A percentile compares a stretch with the other conserved stretches of the same genome.
phyloP scores from a whole-genome alignment of 2,329 filamentous ascomycete species.

The Aphanocladium album region DNA sequence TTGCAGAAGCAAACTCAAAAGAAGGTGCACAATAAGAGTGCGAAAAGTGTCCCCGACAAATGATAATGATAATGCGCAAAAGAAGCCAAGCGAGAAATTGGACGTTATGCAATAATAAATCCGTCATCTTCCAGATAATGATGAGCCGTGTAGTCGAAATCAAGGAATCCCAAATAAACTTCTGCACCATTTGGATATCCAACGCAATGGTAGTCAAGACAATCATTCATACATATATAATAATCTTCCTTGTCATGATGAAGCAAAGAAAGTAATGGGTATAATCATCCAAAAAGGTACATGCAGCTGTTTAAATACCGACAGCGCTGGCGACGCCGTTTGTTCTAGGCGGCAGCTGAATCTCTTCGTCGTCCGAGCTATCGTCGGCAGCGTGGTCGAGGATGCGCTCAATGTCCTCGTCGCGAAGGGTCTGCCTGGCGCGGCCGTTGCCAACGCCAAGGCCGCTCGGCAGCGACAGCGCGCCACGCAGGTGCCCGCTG shows the following conservation, averaged over 20 bases:
- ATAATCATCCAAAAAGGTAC: not conserved
- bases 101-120: not conserved
- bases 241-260: not conserved
- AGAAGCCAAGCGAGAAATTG: not conserved
- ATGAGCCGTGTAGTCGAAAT: no score
- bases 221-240: not conserved
- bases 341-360: constrained; percentile 39
- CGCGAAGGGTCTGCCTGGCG: constrained; percentile 35
- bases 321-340: constrained; percentile 18
- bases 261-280: constrained; percentile 19
- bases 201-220: not conserved
- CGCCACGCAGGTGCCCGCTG: constrained; percentile 31
- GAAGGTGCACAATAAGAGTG: not conserved
- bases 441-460: constrained; percentile 38
- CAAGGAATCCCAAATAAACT: not conserved
- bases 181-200: not conserved
- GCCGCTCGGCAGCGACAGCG: constrained; percentile 46
- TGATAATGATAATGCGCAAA: not conserved
- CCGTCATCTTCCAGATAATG: not conserved
- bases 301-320: constrained; percentile 15
- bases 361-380: constrained; percentile 55
- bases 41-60: not conserved
- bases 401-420: constrained; percentile 56
- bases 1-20: not conserved
- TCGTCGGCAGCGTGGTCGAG: constrained; percentile 49